Evolutionary conservation across 768 basidiomycete genomes (phyloP).

Genomic region (Vishniacozyma victoriae): DNA sequence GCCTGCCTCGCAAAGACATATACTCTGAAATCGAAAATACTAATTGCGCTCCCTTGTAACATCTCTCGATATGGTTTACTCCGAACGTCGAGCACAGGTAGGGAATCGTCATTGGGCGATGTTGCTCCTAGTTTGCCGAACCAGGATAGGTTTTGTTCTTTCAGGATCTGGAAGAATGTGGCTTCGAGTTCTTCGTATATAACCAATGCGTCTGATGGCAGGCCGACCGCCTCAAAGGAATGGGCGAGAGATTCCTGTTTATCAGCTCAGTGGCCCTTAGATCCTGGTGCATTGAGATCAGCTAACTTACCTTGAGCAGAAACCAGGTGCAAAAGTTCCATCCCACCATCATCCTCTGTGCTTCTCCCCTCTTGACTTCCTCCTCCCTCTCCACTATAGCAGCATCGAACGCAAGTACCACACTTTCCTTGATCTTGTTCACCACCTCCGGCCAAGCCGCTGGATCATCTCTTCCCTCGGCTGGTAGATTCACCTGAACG

Average conservation of each 20-base stretch:
- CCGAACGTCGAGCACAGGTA: slow-evolving; percentile 67
- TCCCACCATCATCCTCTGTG: slow-evolving; percentile 83
- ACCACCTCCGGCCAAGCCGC: slow-evolving; percentile 80
- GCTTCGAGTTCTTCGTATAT: slow-evolving; percentile 89
- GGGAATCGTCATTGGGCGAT: slow-evolving; percentile 65
- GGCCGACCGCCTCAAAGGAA: slow-evolving; percentile 82
- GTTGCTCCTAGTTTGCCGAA: slow-evolving; percentile 78
- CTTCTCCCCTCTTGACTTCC: slow-evolving; percentile 81
- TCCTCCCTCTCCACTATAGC: slow-evolving; percentile 76
- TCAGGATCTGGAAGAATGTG: slow-evolving; percentile 57
- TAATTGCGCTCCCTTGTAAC: slow-evolving; percentile 81
- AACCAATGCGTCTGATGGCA: slow-evolving; percentile 79
- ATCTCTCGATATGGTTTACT: slow-evolving; percentile 85
- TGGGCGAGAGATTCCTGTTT: slow-evolving; percentile 82
- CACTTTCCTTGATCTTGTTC: slow-evolving; percentile 80
- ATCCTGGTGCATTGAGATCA: neutral
- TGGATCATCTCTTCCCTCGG: slow-evolving; percentile 65
- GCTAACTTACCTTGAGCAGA: slow-evolving; percentile 69
- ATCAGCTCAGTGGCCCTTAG: neutral
- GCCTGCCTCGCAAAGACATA: slow-evolving; percentile 87
- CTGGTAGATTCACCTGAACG: slow-evolving; percentile 26
- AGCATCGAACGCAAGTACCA: slow-evolving; percentile 75
- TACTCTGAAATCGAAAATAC: slow-evolving; percentile 85
- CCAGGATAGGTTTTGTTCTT: slow-evolving; percentile 63
- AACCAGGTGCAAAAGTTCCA: slow-evolving; percentile 99